Percentiles rank a stretch among this genome's conserved stretches.
phyloP scores from a whole-genome alignment of 1,284 basidiomycete genomes.

The Ganoderma leucocontextum region DNA sequence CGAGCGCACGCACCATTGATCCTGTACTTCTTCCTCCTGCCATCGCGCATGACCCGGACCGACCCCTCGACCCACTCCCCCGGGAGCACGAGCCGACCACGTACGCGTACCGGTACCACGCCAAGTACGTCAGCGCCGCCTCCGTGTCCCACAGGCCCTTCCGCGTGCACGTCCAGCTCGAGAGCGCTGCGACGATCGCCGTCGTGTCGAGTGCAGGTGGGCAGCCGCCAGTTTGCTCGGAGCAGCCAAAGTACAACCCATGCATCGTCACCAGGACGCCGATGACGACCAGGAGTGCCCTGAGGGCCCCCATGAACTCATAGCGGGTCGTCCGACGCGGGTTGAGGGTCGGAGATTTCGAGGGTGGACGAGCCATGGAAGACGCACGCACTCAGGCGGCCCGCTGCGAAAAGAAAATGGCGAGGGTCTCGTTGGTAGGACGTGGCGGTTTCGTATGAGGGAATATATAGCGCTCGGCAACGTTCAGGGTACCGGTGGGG shows the following conservation, averaged over 20 bases:
- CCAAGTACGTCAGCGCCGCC: constrained; percentile 75
- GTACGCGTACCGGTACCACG: constrained; percentile 99
- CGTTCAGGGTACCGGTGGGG: background rate
- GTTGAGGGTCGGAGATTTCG: constrained; percentile 52
- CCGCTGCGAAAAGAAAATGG: background rate
- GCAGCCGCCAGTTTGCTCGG: constrained; percentile 81
- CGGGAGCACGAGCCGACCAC: constrained; percentile 87
- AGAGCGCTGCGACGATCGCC: constrained; percentile 55
- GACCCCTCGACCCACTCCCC: constrained; percentile 88
- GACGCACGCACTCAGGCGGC: background rate
- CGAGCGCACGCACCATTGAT: constrained; percentile 80
- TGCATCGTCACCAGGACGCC: constrained; percentile 82
- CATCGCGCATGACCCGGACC: constrained; percentile 81
- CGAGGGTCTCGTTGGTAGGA: background rate
- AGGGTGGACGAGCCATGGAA: constrained; percentile 15
- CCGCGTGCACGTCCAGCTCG: constrained; percentile 70
- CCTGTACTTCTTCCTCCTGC: constrained; percentile 86
- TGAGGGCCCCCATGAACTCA: constrained; percentile 89
- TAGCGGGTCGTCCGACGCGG: constrained; percentile 74
- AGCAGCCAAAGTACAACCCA: constrained; percentile 88
- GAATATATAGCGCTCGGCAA: background rate
- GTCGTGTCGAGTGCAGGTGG: constrained; percentile 61
- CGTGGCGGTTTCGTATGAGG: too few species aligned
- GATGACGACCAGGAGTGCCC: constrained; percentile 78
- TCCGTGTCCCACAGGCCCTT: constrained; percentile 81